Evolutionary conservation across 106 monocot genomes (phyloP), one percentile per base, ranked within the genome.

Genomic region (Allium fistulosum): DNA sequence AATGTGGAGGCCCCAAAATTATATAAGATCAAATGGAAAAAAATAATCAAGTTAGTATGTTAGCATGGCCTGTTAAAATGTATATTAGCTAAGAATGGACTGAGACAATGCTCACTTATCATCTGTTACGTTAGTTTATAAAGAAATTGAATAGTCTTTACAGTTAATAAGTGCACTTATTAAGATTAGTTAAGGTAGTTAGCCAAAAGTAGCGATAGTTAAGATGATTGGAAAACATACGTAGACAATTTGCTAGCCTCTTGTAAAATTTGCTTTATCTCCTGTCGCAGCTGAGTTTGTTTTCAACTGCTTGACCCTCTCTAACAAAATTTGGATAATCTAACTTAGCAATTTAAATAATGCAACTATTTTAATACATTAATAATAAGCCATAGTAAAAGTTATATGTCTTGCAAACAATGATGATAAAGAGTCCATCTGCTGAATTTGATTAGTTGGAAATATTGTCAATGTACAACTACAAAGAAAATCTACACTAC

Each of bases 1-100:
- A 94, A 94, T 58, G 94, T 87, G 10, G 94, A 87, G 10, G 94
- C 90, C 67, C 94, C 90, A 77, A 58, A 79, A 55, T 46, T 16
- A 63, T 1, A 63, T 10, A 63, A 10, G 14, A 48, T 61, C n/a
- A 10, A 59, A 59, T 11, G 13, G 13, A 1, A 45, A 10, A 37
- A 59, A 10, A n/a, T n/a, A n/a, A n/a, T n/a, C n/a, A n/a, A n/a
- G n/a, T n/a, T n/a, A n/a, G n/a, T n/a, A n/a, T n/a, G n/a, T n/a
- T n/a, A n/a, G n/a, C 17, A 61, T 28, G 26, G 10, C 61, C 3
- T 37, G 12, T 63, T 48, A 48, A 62, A 45, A 63, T 63, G 11
- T 62, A 28, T 48, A 3, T 12, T 7, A 10, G 4, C 4, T 0
- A 2, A 62, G 6, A 18, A 9, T 46, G 17, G 0, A 47, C 37